phyloP scores from a whole-genome alignment of 768 basidiomycete species.

The Hirschioporus abietinus region DNA sequence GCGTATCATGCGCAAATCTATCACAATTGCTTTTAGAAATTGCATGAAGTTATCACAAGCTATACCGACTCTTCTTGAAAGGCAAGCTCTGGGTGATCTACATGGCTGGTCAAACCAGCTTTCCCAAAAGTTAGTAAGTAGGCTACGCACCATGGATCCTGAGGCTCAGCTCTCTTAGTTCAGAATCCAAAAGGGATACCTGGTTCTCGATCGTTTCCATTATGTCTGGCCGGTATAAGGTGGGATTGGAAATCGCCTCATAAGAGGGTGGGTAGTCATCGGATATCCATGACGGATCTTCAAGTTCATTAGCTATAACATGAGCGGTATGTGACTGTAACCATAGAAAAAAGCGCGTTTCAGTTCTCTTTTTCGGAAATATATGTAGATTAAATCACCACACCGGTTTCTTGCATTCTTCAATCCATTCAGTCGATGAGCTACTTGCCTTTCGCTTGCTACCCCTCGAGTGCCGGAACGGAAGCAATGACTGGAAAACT shows the following conservation, averaged over 20 bases:
- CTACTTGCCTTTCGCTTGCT: background rate
- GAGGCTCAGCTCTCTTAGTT: conserved; percentile 56
- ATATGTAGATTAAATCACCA: background rate
- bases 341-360: background rate
- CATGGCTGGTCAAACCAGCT: conserved; percentile 3
- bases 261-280: background rate
- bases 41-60: conserved; percentile 7
- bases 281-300: background rate
- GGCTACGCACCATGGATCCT: conserved; percentile 59
- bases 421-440: background rate
- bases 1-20: conserved; percentile 67
- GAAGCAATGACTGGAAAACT: background rate
- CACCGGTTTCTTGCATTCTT: background rate
- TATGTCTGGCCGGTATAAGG: conserved; percentile 50
- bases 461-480: background rate
- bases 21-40: background rate
- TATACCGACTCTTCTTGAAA: conserved; percentile 61
- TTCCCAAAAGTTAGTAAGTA: background rate
- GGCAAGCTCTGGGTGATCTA: conserved; percentile 66
- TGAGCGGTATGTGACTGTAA: background rate
- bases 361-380: too few species aligned
- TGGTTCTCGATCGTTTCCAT: conserved; percentile 54
- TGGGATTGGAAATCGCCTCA: background rate
- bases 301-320: background rate
- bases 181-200: conserved; percentile 50